phyloP scores from a whole-genome alignment of 768 basidiomycete species.

The Mycena kentingensis region DNA sequence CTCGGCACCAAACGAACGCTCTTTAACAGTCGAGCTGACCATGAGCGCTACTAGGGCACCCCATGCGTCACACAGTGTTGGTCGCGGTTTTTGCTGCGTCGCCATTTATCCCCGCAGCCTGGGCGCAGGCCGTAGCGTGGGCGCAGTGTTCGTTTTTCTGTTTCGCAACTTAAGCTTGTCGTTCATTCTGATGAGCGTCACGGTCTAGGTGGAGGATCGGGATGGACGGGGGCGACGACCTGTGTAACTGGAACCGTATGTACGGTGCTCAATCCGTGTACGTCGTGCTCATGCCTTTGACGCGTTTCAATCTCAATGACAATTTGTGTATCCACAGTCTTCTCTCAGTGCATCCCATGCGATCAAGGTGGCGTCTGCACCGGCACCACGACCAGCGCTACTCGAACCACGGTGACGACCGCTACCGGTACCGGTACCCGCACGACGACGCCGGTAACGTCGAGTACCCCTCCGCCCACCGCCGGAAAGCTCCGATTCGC shows the following conservation, averaged over 20 bases:
- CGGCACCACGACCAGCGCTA: constrained; percentile 11
- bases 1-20: too few species aligned
- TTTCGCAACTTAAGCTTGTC: too few species aligned
- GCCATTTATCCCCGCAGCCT: too few species aligned
- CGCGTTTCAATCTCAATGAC: not conserved
- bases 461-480: constrained; percentile 27
- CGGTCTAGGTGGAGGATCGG: constrained; percentile 25
- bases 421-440: constrained; percentile 6
- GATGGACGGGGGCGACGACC: constrained; percentile 38
- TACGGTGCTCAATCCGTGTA: constrained; percentile 32
- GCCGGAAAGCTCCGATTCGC: constrained; percentile 38
- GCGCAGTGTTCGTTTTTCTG: too few species aligned
- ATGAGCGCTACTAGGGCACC: too few species aligned
- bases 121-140: too few species aligned
- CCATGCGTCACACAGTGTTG: too few species aligned
- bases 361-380: constrained; percentile 15
- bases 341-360: constrained; percentile 38
- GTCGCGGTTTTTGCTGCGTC: too few species aligned
- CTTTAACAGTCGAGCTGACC: too few species aligned
- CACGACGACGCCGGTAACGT: constrained; percentile 9
- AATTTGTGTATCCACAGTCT: constrained; percentile 23
- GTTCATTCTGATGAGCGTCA: too few species aligned
- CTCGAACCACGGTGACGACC: constrained; percentile 10
- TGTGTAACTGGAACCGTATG: constrained; percentile 37
- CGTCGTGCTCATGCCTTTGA: constrained; percentile 15